Evolutionary conservation across 352 stramenopile genomes (phyloP), one percentile per base, ranked within the genome.

Genomic region (Phytopythium helicoides): DNA sequence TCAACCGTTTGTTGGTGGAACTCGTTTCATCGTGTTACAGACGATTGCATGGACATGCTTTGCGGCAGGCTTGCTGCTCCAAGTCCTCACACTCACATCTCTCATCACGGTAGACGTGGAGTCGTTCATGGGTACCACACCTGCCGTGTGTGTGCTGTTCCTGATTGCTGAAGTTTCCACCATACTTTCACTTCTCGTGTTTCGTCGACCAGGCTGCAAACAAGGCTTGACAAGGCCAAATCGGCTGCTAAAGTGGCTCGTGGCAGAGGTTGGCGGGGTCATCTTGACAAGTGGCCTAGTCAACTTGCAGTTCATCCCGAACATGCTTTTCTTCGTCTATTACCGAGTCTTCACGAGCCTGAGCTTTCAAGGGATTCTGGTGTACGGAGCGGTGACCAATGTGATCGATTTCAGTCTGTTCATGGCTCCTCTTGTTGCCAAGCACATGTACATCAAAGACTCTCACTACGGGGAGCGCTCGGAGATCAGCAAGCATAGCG

Each of bases 161-260:
- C 59, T 89, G 11, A 53, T 86, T 33, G 76, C 84, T 6, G 68
- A 94, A 51, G 64, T 94, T 31, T 61, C 83, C 31, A 94, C 92
- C 81, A 88, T 94, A 68, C 73, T 89, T 55, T 92, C 81, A 5
- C 58, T 94, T 45, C 58, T 90, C 21, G 72, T 92, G 19, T 94
- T 92, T 47, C 55, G 51, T 6, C 36, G 52, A 55, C 23, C 58
- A 62, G 28, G 33, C 52, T 35, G 28, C 6, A 1, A 38, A 52
- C 39, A 34, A 62, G 39, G 11, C 34, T 39, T 6, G 18, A 9
- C 4, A 40, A 45, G 21, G 34, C 21, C 14, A 58, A 54, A 12
- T n/a, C 15, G 8, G 35, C 62, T 64, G 0, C 49, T 89, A 16
- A 60, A 63, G 10, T 61, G 54, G 3, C 74, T 89, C 51, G 67